Base-by-base conservation (phyloP, 1,284 basidiomycete species). In the Schizopora paradoxa region DNA sequence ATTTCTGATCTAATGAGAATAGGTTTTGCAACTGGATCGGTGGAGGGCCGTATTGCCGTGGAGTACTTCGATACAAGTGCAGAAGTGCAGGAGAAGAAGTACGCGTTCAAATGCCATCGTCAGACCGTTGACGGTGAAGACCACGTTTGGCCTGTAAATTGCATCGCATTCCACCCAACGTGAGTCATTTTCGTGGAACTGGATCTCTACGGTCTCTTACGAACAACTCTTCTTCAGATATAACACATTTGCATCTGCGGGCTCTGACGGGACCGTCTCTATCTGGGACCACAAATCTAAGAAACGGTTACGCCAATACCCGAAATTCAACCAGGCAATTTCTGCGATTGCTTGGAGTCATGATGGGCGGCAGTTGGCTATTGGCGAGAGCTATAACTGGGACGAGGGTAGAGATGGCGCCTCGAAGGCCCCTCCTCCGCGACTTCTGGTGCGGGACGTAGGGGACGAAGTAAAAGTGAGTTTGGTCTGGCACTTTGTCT, bases 241-340 rank as follows among this genome's bases (percentile, higher is more conserved):
- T 67, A 95, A 93, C 61, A 97, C 95, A 0, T 98, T 99, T 60
- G 92, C 90, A 0, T 93, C 91, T 0, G 88, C 86, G 2, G 95
- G 94, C 25, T 95, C 92, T 0, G 94, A 98, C 64, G 84, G 82
- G 1, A 85, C 87, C 4, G 84, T 95, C 31, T 91, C 90, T 0
- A 82, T 98, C 50, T 99, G 95, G 95, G 96, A 99, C 62, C 91
- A 96, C 63, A 85, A 86, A 52, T 88, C 94, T 37, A 98, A 97
- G 71, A 99, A 99, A 64, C 81, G 96, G 8, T 73, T 98, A 52
- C 80, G 91, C 29, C 90, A 94, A 57, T 92, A 89, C 56, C 82
- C 86, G 0, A 87, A 89, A 59, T 93, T 85, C 66, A 67, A 74
- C 6, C 72, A 78, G 0, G 74, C 88, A 5, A 77, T 93, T 29